Evolutionary conservation across 768 basidiomycete genomes (phyloP).

Genomic region (Epithele typhae): DNA sequence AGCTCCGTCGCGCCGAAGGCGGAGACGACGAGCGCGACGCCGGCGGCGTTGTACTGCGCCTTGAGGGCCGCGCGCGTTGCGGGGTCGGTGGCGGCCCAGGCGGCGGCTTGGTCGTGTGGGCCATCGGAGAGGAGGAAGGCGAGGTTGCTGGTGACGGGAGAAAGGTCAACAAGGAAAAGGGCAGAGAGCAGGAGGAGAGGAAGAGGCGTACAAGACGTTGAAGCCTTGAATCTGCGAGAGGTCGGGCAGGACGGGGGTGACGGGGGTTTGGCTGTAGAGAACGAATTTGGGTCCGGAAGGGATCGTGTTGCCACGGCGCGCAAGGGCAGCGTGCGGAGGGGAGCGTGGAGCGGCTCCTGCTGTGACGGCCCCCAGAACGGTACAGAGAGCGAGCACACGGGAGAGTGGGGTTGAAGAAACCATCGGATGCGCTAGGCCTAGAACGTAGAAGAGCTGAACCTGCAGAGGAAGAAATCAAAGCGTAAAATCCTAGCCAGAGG

Average conservation of each 20-base stretch:
- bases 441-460: too few species aligned
- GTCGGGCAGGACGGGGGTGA: constrained; percentile 1
- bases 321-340: neutral
- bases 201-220: constrained; percentile 10
- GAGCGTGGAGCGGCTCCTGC: too few species aligned
- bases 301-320: neutral
- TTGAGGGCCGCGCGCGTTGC: constrained; percentile 37
- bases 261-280: constrained; percentile 4
- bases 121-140: constrained; percentile 40
- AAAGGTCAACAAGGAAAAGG: too few species aligned
- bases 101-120: constrained; percentile 38
- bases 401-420: too few species aligned
- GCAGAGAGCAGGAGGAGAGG: neutral
- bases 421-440: neutral
- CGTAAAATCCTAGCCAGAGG: too few species aligned
- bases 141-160: constrained; percentile 31
- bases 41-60: constrained; percentile 46
- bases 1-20: constrained; percentile 43
- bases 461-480: too few species aligned
- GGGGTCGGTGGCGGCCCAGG: constrained; percentile 37
- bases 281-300: constrained; percentile 9
- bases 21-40: constrained; percentile 55
- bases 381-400: neutral
- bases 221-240: constrained; percentile 11
- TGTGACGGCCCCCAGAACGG: too few species aligned